Conservation (phyloP, 2,329 filamentous ascomycete genomes). For the Sporothrix curviconia region DNA sequence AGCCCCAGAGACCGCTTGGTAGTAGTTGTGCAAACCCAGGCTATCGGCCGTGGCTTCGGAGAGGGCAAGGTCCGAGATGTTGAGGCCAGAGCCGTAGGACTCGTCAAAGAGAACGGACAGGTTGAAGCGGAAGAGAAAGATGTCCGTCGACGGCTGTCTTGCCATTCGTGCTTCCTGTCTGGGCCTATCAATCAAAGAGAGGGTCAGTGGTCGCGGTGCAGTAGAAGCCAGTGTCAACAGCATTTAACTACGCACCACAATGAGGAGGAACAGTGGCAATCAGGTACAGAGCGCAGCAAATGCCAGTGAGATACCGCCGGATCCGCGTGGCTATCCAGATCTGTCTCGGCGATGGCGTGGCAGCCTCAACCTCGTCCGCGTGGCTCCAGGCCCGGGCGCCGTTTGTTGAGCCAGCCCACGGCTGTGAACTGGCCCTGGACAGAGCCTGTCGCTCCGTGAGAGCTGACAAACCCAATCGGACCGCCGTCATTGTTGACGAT, state of each 20-base stretch:
- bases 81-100: slow-evolving; percentile 38
- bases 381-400: slow-evolving; percentile 8
- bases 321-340: slow-evolving; percentile 39
- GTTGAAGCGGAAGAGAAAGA: slow-evolving; percentile 81
- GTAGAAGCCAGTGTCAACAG: too few relatives aligned
- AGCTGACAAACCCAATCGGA: not conserved
- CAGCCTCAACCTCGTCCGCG: slow-evolving; percentile 31
- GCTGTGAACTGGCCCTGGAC: not conserved
- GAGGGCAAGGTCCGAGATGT: slow-evolving; percentile 63
- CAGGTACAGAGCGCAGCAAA: slow-evolving; percentile 65
- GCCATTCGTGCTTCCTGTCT: slow-evolving; percentile 65
- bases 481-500: not conserved
- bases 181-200: not conserved
- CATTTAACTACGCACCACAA: slow-evolving; percentile 50
- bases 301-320: slow-evolving; percentile 54
- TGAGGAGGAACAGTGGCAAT: slow-evolving; percentile 69
- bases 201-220: too few relatives aligned
- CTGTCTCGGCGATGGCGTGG: not conserved
- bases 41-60: slow-evolving; percentile 84
- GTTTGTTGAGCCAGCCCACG: not conserved
- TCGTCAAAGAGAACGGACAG: slow-evolving; percentile 65
- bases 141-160: slow-evolving; percentile 57
- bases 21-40: slow-evolving; percentile 87
- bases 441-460: not conserved
- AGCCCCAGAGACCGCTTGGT: slow-evolving; percentile 90